A percentile compares a stretch with the other conserved stretches of the same genome.
Conservation (phyloP, 192 early-diverging fungal genomes). For the Entrophospora sp. region DNA sequence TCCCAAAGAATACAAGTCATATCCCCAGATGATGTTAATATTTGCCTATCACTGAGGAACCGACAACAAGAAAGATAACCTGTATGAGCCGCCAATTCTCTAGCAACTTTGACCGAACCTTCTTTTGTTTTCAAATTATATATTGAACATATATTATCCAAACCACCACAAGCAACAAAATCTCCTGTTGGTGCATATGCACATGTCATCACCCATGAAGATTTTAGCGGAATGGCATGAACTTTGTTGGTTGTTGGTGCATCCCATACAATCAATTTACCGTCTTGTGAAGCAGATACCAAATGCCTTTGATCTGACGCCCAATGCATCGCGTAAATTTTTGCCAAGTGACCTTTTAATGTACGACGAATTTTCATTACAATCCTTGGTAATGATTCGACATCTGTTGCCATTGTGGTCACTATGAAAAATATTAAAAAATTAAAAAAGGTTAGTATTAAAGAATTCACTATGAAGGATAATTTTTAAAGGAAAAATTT, state of each 20-base stretch:
- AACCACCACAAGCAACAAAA: conserved; percentile 98
- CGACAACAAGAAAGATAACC: conserved; percentile 98
- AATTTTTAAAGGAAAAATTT: no score
- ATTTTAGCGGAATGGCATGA: conserved; percentile 95
- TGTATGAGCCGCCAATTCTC: conserved; percentile 93
- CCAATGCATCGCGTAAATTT: conserved; percentile 99
- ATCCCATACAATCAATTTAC: conserved; percentile 99
- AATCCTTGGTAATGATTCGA: conserved; percentile 81
- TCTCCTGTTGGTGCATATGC: conserved; percentile 97
- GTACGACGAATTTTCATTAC: conserved; percentile 94
- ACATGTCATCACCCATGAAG: conserved; percentile 99
- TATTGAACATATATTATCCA: conserved; percentile 99
- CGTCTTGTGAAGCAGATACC: conserved; percentile 98
- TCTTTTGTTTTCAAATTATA: conserved; percentile 96
- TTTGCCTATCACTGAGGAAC: conserved; percentile 92
- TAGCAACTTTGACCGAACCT: conserved; percentile 86
- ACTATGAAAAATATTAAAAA: no score
- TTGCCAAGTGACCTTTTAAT: conserved; percentile 96
- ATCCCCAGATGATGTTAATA: conserved; percentile 92
- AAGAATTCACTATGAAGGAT: no score
- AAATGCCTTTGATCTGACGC: conserved; percentile 94
- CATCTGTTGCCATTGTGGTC: conserved; percentile 70
- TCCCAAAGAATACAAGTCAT: conserved; percentile 99
- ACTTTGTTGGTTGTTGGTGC: conserved; percentile 98
- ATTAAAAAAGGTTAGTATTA: no score